A percentile compares a stretch with the other conserved stretches of the same genome.
These are phyloP conservation scores for Cubamyces sp. DNA, from an alignment of 768 basidiomycete species.

Conservation along the genomic window DNA sequence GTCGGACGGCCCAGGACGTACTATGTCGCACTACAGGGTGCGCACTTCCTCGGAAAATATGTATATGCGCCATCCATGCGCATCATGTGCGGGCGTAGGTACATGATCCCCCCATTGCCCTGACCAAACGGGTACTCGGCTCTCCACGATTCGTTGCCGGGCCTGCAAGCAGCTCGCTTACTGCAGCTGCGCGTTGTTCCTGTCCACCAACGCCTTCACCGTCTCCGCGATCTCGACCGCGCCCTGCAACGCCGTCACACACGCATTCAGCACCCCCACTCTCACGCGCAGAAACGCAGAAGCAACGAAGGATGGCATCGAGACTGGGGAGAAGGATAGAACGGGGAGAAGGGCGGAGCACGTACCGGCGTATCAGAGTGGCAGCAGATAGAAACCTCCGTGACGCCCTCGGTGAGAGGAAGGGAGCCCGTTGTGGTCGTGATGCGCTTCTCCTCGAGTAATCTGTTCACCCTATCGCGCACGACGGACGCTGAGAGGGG, in stretches of 20 bases:
- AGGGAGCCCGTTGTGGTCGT: slow-evolving; percentile 52
- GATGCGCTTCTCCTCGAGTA: slow-evolving; percentile 48
- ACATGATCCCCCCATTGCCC: background rate
- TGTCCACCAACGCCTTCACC: slow-evolving; percentile 60
- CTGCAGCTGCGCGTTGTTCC: slow-evolving; percentile 43
- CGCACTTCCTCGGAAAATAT: background rate
- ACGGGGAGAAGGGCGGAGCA: too few relatives aligned
- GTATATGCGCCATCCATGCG: background rate
- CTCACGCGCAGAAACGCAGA: slow-evolving; percentile 3
- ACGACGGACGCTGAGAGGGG: slow-evolving; percentile 49
- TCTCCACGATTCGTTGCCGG: background rate
- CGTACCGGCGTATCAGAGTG: slow-evolving; percentile 66
- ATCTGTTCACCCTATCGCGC: slow-evolving; percentile 46
- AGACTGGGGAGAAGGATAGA: too few relatives aligned
- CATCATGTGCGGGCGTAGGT: background rate
- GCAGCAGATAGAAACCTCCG: slow-evolving; percentile 63
- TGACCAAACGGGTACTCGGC: background rate
- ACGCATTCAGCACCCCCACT: background rate
- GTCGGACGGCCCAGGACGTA: background rate
- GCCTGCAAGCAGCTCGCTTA: background rate
- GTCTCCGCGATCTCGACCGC: slow-evolving; percentile 54
- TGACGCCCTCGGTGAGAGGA: slow-evolving; percentile 47
- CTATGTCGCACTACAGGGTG: background rate
- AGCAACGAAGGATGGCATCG: too few relatives aligned
- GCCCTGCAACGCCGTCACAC: slow-evolving; percentile 40